A percentile compares a stretch with the other conserved stretches of the same genome.
Evolutionary conservation across 2,329 filamentous ascomycete species (phyloP).

Genomic region (Apiospora koreana): DNA sequence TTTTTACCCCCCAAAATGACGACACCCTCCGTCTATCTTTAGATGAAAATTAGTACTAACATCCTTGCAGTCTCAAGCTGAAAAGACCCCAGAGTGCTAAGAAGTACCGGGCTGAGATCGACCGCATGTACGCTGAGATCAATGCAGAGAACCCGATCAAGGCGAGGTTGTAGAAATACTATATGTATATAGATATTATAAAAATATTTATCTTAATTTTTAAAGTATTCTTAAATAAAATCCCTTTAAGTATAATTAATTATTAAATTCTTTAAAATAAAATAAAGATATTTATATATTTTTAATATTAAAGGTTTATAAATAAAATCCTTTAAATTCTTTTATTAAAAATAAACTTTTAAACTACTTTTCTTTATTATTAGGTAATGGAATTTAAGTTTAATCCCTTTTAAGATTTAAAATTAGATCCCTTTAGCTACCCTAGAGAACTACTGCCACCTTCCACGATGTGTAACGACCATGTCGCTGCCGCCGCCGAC

Average conservation of each 20-base stretch:
- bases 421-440: not conserved
- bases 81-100: conserved; percentile 59
- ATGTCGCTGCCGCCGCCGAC: not conserved
- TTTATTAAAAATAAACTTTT: conserved; percentile 8
- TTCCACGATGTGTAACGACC: not conserved
- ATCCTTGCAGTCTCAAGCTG: conserved; percentile 53
- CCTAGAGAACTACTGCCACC: not conserved
- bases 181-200: not conserved
- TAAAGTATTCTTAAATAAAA: conserved; percentile 12
- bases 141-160: conserved; percentile 40
- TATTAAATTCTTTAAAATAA: not conserved
- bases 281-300: not conserved
- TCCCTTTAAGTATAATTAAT: too few relatives aligned
- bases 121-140: conserved; percentile 58
- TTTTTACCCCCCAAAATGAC: conserved; percentile 26
- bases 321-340: conserved; percentile 14
- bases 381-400: conserved; percentile 11
- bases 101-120: conserved; percentile 54
- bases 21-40: not conserved
- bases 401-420: conserved; percentile 7
- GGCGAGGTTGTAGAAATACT: conserved; percentile 24
- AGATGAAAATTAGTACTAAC: conserved; percentile 10
- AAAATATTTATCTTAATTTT: not conserved
- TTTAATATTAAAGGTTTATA: conserved; percentile 2
- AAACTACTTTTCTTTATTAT: conserved; percentile 13